Base-by-base conservation (phyloP, 2,329 filamentous ascomycete genomes). In the Phoma sp. region DNA sequence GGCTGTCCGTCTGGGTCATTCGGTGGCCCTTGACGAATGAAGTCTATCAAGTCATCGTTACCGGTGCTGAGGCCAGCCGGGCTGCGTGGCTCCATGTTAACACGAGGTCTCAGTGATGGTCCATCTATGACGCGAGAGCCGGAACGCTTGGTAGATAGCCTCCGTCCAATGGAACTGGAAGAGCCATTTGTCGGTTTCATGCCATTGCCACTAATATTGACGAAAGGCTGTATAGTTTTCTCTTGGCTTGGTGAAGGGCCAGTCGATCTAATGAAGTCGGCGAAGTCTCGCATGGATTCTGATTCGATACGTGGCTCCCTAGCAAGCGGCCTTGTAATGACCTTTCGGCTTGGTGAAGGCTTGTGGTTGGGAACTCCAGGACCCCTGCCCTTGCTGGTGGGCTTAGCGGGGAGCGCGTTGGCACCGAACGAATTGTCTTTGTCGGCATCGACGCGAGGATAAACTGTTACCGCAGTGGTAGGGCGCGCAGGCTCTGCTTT, bases 251-350 rank as follows among this genome's bases (percentile, higher is more conserved):
- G 65, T 54, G 59, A 66, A 52, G 65, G 93, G 2, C 91, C 92
- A 25, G 92, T 96, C 1, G 89, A 90, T 55, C 91, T 88, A 66
- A 96, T 91, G 71, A 96, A 97, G 54, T 96, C 89, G 18, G 92
- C 90, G 76, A 97, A 91, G 66, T 96, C 93, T 38, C 87, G 82
- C 7, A 89, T 85, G 0, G 91, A 91, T 57, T 93, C 89, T 5
- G 82, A 80, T 9, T 86, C 82, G 7, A 90, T 80, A 57, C 89
- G 84, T 1, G 92, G 87, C 61, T 96, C 92, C 59, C 92, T 84
- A 20, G 92, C 86, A 53, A 60, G 74, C 7, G 67, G 67, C 37
- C 71, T 66, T n/a, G 57, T 60, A 4, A 70, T 59, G 1, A 65
- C 60, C 47, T 67, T 69, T 15, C 64, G 59, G 47, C 62, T 64